Evolutionary conservation across 441 rosid genomes (phyloP), one percentile per base, ranked within the genome.

Genomic region (Francoa sonchifolia): DNA sequence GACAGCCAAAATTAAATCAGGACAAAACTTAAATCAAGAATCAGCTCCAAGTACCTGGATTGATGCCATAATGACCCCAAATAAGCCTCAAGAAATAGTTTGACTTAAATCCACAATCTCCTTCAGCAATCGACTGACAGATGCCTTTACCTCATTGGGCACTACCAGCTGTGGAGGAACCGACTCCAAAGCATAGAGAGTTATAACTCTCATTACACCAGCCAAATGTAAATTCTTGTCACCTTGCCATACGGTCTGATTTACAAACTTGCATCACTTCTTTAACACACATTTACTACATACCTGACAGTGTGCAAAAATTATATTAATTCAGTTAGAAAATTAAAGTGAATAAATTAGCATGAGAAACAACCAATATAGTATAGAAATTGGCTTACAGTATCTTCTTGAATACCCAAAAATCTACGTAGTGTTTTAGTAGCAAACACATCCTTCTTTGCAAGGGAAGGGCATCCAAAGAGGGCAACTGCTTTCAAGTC

Each of bases 401-500:
- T 64, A 50, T 76, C 55, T 60, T 85, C 96, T 49, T 59, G 65
- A 49, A 85, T 76, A 32, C 57, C 43, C 35, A 85, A 81, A 61
- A 60, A 81, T 35, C 31, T 47, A 30, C 93, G 86, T 61, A 85
- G 20, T 37, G 66, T 66, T 64, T 85, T 85, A 27, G 93, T 84
- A 54, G 86, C 62, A 29, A 69, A 72, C 39, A 76, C 62, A 6
- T 22, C 42, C 43, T 63, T 71, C 52, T 40, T 81, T 0, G 55
- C 50, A 32, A 68, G 58, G 44, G 82, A 61, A 32, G 89, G 89
- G 54, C 96, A 85, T 34, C 96, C 96, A 39, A 72, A 70, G 17
- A 68, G 59, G 18, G 70, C 84, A 47, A 81, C 52, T 43, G 39
- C 71, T 64, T 79, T 81, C 61, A 85, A 55, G 55, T 81, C 73